A percentile compares a stretch with the other conserved stretches of the same genome.
Conservation (phyloP, 2,329 filamentous ascomycete genomes). For the Colletotrichum graminicola region DNA sequence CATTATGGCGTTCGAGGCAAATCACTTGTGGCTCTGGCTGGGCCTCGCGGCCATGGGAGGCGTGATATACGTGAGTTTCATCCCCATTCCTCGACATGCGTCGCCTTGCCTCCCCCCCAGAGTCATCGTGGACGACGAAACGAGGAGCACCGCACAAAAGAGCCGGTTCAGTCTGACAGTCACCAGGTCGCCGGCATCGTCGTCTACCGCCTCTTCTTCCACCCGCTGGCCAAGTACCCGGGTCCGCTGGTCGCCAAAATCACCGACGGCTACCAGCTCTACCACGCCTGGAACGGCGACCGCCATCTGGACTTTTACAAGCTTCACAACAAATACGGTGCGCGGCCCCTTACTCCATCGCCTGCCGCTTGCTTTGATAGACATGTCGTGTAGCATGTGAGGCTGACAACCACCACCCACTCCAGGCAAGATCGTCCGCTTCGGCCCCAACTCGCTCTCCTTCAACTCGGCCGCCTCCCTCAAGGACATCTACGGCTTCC, state of each 20-base stretch:
- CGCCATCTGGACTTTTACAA: constrained; percentile 80
- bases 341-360: neutral
- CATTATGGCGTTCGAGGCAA: constrained; percentile 44
- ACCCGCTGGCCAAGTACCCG: constrained; percentile 74
- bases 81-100: neutral
- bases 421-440: constrained; percentile 76
- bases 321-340: constrained; percentile 79
- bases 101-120: too few species aligned
- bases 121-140: neutral
- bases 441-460: constrained; percentile 81
- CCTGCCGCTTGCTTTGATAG: too few species aligned
- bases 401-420: neutral
- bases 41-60: constrained; percentile 52
- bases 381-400: too few species aligned
- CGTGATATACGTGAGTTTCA: constrained; percentile 58
- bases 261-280: constrained; percentile 75
- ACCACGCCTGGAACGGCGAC: constrained; percentile 80
- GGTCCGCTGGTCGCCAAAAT: constrained; percentile 73
- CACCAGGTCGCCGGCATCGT: constrained; percentile 56
- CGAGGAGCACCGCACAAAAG: neutral
- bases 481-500: constrained; percentile 75
- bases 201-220: constrained; percentile 71
- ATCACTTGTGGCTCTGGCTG: constrained; percentile 57
- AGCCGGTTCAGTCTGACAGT: constrained; percentile 14
- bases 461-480: constrained; percentile 80